Conservation (phyloP, 192 early-diverging fungal genomes). For the Geosiphon pyriformis region DNA sequence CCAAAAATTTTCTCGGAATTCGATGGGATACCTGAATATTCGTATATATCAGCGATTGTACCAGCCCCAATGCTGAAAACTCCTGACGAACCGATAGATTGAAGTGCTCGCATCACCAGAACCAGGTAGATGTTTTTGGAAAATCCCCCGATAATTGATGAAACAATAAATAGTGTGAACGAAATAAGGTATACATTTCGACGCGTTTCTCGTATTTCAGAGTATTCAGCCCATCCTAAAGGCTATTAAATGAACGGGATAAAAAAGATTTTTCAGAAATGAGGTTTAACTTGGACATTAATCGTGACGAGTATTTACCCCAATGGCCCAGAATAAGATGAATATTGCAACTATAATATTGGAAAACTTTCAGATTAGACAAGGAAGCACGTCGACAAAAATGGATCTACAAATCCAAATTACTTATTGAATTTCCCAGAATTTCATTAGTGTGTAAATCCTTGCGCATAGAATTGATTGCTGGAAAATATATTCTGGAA, state of each 20-base stretch:
- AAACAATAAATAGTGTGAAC: constrained; percentile 32
- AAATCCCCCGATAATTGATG: constrained; percentile 30
- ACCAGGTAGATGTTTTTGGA: constrained; percentile 34
- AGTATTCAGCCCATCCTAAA: constrained; percentile 33
- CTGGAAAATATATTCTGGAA: constrained; percentile 10
- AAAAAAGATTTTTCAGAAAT: not conserved
- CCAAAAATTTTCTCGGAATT: too few species aligned
- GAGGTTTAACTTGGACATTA: not conserved
- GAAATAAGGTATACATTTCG: constrained; percentile 37
- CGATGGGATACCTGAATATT: constrained; percentile 12
- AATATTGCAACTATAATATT: not conserved
- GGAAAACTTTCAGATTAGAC: not conserved
- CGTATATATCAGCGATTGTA: constrained; percentile 31
- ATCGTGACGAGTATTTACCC: constrained; percentile 8
- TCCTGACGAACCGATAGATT: constrained; percentile 33
- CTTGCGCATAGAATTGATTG: not conserved
- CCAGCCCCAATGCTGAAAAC: constrained; percentile 34
- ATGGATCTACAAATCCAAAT: not conserved
- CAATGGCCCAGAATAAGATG: not conserved
- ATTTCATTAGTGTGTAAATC: constrained; percentile 6
- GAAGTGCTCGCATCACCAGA: constrained; percentile 34
- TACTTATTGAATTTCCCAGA: constrained; percentile 1
- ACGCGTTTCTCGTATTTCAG: constrained; percentile 29
- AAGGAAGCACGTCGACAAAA: not conserved
- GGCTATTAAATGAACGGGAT: constrained; percentile 28